Evolutionary conservation across 768 basidiomycete genomes (phyloP).

Genomic region (Ramaria sp.): DNA sequence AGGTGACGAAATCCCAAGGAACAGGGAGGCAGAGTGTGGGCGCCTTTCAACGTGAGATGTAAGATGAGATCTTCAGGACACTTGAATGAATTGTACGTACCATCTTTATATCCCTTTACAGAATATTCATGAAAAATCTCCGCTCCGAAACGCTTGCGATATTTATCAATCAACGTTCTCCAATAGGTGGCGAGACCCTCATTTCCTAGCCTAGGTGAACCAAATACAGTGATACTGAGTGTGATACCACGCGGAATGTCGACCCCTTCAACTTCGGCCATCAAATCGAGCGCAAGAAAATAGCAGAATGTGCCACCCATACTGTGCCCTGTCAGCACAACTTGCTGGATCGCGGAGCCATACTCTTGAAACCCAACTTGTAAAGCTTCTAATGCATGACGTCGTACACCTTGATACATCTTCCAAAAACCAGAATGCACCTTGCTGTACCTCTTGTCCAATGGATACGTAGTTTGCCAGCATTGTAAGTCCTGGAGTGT

Average conservation of each 20-base stretch:
- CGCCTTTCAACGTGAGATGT: constrained; percentile 25
- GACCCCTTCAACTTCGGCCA: constrained; percentile 19
- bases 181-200: constrained; percentile 30
- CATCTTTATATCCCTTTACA: constrained; percentile 47
- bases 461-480: constrained; percentile 27
- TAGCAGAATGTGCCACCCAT: constrained; percentile 45
- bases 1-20: constrained; percentile 44
- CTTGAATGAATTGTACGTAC: constrained; percentile 19
- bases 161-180: constrained; percentile 24
- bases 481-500: constrained; percentile 37
- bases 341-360: constrained; percentile 19
- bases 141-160: constrained; percentile 25
- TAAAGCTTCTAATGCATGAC: constrained; percentile 25
- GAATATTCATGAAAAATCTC: constrained; percentile 33
- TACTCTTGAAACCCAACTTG: constrained; percentile 27
- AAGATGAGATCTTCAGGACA: neutral
- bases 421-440: constrained; percentile 49
- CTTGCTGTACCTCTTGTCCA: constrained; percentile 13
- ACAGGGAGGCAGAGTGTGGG: constrained; percentile 44
- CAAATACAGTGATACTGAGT: constrained; percentile 38
- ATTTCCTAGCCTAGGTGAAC: constrained; percentile 41
- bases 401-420: constrained; percentile 34
- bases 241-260: constrained; percentile 19
- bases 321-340: constrained; percentile 47
- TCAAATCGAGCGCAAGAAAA: constrained; percentile 36